phyloP scores from a whole-genome alignment of 257 asterid genomes.

The Scutellaria galericulata region DNA sequence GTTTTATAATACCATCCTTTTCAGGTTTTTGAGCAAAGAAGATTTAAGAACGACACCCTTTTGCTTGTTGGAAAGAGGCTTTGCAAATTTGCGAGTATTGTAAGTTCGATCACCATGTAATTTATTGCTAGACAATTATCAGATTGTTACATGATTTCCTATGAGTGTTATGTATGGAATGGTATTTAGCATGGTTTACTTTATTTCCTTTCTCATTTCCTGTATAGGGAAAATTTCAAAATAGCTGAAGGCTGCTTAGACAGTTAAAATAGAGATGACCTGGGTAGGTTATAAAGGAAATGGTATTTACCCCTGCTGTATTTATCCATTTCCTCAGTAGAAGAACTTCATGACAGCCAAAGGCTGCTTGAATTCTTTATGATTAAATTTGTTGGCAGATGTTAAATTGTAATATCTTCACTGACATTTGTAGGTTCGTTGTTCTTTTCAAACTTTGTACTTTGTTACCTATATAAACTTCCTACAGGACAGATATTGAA shows the following conservation, averaged over 20 bases:
- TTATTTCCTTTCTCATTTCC: constrained; percentile 1
- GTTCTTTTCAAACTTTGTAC: constrained; percentile 20
- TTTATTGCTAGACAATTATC: constrained; percentile 8
- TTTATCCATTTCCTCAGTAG: constrained; percentile 6
- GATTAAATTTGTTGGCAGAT: constrained; percentile 1
- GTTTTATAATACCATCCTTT: constrained; percentile 11
- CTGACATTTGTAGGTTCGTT: constrained; percentile 21
- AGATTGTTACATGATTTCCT: constrained; percentile 8
- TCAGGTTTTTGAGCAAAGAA: constrained; percentile 30
- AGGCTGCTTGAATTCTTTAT: constrained; percentile 1
- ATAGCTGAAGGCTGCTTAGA: not conserved
- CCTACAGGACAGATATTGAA: constrained; percentile 29
- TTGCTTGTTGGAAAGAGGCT: constrained; percentile 20
- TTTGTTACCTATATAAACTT: constrained; percentile 31
- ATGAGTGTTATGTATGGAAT: not conserved
- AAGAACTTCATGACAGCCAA: not conserved
- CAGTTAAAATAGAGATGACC: not conserved
- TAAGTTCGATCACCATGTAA: constrained; percentile 31
- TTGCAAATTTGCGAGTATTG: constrained; percentile 24
- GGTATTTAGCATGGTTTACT: constrained; percentile 1
- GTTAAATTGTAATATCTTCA: constrained; percentile 4
- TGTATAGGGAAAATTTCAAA: constrained; percentile 1
- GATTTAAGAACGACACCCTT: constrained; percentile 6
- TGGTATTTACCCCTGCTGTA: not conserved
- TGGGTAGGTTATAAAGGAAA: constrained; percentile 9